A percentile compares a stretch with the other conserved stretches of the same genome.
These are phyloP conservation scores for Cutaneotrichosporon sp. DNA, from an alignment of 1,284 basidiomycete species.

Conservation along the genomic window DNA sequence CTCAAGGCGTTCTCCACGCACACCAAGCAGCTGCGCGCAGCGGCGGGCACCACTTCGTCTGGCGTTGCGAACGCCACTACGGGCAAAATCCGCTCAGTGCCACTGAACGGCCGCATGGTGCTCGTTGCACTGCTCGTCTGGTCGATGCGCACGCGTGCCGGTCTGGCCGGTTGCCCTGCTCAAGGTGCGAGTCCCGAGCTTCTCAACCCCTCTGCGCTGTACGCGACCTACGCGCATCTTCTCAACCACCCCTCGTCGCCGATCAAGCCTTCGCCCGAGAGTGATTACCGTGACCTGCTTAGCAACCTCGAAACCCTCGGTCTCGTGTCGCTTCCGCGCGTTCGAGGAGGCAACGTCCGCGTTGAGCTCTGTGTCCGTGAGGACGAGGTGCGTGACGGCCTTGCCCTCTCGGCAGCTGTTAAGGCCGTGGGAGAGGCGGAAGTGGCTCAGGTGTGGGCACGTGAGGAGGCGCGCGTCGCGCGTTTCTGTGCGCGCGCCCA, in stretches of 20 bases:
- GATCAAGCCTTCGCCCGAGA: slow-evolving; percentile 49
- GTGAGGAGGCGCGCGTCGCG: slow-evolving; percentile 34
- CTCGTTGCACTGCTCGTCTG: slow-evolving; percentile 46
- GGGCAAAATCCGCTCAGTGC: slow-evolving; percentile 49
- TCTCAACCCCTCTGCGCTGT: slow-evolving; percentile 33
- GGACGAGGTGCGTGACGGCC: slow-evolving; percentile 40
- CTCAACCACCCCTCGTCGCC: slow-evolving; percentile 40
- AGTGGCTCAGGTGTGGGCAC: slow-evolving; percentile 36
- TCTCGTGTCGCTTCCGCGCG: slow-evolving; percentile 34
- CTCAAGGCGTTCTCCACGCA: slow-evolving; percentile 49
- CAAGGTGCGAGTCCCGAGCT: slow-evolving; percentile 20
- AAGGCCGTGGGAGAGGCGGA: slow-evolving; percentile 41
- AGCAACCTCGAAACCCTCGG: slow-evolving; percentile 51
- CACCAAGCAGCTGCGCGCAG: slow-evolving; percentile 45
- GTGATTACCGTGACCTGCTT: slow-evolving; percentile 51
- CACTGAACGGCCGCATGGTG: slow-evolving; percentile 52
- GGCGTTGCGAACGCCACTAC: slow-evolving; percentile 27
- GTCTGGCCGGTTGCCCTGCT: slow-evolving; percentile 40
- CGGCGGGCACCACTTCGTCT: slow-evolving; percentile 40
- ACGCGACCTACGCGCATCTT: slow-evolving; percentile 48
- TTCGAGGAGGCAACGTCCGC: slow-evolving; percentile 18
- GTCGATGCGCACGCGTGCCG: slow-evolving; percentile 33
- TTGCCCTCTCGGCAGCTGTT: slow-evolving; percentile 28
- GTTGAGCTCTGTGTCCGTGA: slow-evolving; percentile 44
- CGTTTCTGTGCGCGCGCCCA: slow-evolving; percentile 18